A percentile compares a stretch with the other conserved stretches of the same genome.
Evolutionary conservation across 1,284 basidiomycete genomes (phyloP).

Genomic region (Heimioporus punctisporus): DNA sequence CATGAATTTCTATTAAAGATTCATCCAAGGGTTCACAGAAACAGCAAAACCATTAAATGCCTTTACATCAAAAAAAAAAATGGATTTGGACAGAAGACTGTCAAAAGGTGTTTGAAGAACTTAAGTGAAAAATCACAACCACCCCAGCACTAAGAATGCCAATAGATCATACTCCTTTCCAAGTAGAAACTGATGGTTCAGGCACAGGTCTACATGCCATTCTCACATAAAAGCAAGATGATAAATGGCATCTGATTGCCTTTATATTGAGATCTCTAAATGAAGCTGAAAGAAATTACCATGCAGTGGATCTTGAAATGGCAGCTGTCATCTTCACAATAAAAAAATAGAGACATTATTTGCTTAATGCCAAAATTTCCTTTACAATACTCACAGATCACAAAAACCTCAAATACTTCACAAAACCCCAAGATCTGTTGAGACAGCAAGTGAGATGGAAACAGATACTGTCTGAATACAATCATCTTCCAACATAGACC

Average conservation of each 20-base stretch:
- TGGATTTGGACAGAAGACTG: neutral
- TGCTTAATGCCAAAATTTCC: neutral
- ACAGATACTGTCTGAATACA: too few species aligned
- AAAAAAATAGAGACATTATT: neutral
- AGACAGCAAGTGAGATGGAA: too few species aligned
- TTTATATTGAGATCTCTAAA: neutral
- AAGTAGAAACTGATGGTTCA: too few species aligned
- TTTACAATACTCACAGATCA: too few species aligned
- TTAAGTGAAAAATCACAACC: neutral
- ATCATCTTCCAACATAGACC: too few species aligned
- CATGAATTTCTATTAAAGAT: conserved; percentile 43
- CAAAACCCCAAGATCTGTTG: too few species aligned
- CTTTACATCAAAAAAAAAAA: conserved; percentile 15
- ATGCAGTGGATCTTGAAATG: neutral
- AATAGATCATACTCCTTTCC: neutral
- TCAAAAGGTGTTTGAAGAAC: neutral
- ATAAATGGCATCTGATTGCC: neutral
- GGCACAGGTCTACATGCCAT: neutral
- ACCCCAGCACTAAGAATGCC: neutral
- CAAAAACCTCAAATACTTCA: too few species aligned
- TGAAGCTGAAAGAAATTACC: neutral
- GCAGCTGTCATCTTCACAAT: neutral
- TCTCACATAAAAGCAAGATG: neutral
- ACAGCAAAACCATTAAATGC: conserved; percentile 32
- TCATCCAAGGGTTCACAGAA: conserved; percentile 40